These are phyloP conservation scores for Tylopilus orsonianus DNA, from an alignment of 1,284 basidiomycete genomes.

Conservation along the genomic window DNA sequence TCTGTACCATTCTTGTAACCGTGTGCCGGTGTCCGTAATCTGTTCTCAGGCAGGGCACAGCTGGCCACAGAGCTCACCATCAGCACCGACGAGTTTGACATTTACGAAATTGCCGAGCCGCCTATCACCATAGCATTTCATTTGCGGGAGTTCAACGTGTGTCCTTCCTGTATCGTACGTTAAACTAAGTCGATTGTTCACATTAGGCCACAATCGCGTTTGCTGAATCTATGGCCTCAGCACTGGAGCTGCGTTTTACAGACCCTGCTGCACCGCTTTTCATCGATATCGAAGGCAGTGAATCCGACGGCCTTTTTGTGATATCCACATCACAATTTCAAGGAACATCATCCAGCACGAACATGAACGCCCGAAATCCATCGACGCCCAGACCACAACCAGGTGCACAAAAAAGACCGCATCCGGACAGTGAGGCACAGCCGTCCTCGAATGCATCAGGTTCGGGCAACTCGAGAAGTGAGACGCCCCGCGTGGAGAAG, in stretches of 20 bases:
- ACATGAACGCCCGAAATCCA: conserved; percentile 19
- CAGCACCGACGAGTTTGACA: conserved; percentile 73
- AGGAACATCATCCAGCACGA: conserved; percentile 32
- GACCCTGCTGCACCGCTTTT: conserved; percentile 69
- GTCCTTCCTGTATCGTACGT: conserved; percentile 6
- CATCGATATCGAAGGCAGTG: conserved; percentile 68
- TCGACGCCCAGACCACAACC: conserved; percentile 24
- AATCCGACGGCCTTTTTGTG: conserved; percentile 63
- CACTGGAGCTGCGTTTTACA: conserved; percentile 72
- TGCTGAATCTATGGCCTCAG: conserved; percentile 64
- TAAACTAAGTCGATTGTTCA: conserved; percentile 1
- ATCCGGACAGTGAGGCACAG: conserved; percentile 23
- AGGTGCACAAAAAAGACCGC: conserved; percentile 42
- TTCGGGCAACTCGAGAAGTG: conserved; percentile 31
- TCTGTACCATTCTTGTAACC: conserved; percentile 26
- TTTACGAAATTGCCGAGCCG: conserved; percentile 59
- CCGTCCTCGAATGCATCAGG: conserved; percentile 32
- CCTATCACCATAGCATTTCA: conserved; percentile 74
- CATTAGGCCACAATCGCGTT: conserved; percentile 71
- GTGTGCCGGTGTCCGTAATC: neutral
- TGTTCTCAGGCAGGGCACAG: conserved; percentile 52
- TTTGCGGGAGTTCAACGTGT: conserved; percentile 76
- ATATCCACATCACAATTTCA: conserved; percentile 69
- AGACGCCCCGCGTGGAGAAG: conserved; percentile 35
- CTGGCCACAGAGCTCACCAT: conserved; percentile 72